Evolutionary conservation across 768 basidiomycete genomes (phyloP), one percentile per base, ranked within the genome.

Genomic region (Tubosaeta sp.): DNA sequence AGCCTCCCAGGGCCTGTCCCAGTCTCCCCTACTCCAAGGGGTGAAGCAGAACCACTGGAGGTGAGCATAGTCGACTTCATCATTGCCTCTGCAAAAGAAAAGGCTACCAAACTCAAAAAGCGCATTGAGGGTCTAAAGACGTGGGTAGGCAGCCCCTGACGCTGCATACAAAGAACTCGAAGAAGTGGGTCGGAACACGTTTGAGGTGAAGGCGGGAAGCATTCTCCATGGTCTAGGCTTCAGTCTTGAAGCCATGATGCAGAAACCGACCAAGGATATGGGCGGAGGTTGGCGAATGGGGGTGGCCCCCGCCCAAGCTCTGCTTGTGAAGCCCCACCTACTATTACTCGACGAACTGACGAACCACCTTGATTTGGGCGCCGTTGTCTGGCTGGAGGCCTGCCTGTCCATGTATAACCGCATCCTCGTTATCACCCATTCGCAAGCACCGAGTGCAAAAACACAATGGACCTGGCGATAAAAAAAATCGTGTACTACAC

Each of bases 261-360:
- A 81, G 70, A 90, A 87, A 71, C 88, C 94, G 4, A 99, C 95
- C 29, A 95, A 92, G 74, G 95, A 99, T 69, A 99, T 99, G 95
- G 87, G 84, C 63, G 95, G 95, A 81, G 95, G 95, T 62, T 99
- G 95, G 95, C 82, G 95, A 47, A 99, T 99, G 95, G 85, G 95
- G 68, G 95, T 99, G 50, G 89, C 95, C 13, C 86, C 98, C 35
- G 95, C 95, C 31, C 81, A 95, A 44, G 95, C 95, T 1, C 79
- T 99, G 37, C 97, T 98, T 71, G 74, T 99, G 71, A 97, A 95
- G 72, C 95, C 95, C 6, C 97, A 99, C 75, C 72, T 99, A 25
- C 79, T 98, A 32, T 76, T 99, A 32, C 84, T 99, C 59, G 97
- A 97, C 67, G 92, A 95, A 72, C 86, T 86, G 19, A 91, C 91